Evolutionary conservation across 78 protist species (phyloP).

Genomic region (Dictyostelium firmibasis): DNA sequence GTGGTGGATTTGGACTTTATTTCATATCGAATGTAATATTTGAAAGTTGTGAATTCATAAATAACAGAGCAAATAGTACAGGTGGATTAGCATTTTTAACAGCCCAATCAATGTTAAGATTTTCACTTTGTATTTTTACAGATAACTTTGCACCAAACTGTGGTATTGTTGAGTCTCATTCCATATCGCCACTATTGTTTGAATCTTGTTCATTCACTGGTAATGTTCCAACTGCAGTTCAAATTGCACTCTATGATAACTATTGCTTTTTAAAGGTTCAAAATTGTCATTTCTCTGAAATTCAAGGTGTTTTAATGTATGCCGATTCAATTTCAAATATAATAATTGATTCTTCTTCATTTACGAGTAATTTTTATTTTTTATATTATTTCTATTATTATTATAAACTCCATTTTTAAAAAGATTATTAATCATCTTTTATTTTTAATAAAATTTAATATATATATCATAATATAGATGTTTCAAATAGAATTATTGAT

Average conservation of each 20-base stretch:
- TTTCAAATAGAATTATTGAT: conserved; percentile 4
- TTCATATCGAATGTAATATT: neutral
- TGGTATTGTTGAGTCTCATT: conserved; percentile 39
- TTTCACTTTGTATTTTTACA: conserved; percentile 6
- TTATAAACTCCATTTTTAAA: neutral
- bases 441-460: too few species aligned
- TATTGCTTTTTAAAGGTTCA: conserved; percentile 9
- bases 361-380: neutral
- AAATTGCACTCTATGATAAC: conserved; percentile 47
- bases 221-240: conserved; percentile 5
- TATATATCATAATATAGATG: neutral
- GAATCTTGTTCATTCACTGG: neutral
- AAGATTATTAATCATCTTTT: neutral
- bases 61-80: conserved; percentile 24
- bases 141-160: conserved; percentile 47
- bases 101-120: conserved; percentile 9
- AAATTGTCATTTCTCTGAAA: neutral
- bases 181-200: conserved; percentile 1
- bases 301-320: conserved; percentile 17
- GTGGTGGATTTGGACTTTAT: conserved; percentile 55
- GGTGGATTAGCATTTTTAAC: conserved; percentile 47
- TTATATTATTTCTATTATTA: neutral
- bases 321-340: conserved; percentile 17
- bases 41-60: neutral
- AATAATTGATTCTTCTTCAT: neutral